Percentiles rank a stretch among this genome's conserved stretches.
These are phyloP conservation scores for sunflower (Helianthus annuus) DNA, from an alignment of 129 eudicot species.

Conservation along the genomic window DNA sequence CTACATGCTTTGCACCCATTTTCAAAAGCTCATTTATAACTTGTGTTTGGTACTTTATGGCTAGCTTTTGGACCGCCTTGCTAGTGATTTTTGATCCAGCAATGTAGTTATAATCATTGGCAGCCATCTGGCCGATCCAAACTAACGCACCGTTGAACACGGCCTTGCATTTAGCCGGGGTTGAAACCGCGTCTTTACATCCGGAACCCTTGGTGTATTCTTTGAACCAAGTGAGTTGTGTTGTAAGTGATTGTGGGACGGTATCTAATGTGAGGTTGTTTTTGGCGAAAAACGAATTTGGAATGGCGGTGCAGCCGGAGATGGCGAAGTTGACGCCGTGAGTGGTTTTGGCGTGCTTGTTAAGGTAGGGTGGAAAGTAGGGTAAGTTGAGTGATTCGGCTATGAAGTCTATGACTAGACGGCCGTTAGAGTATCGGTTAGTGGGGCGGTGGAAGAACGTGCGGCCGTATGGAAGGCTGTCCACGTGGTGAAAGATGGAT, in stretches of 20 bases:
- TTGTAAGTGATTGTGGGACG: slow-evolving; percentile 27
- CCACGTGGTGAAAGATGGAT: slow-evolving; percentile 22
- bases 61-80: slow-evolving; percentile 27
- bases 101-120: slow-evolving; percentile 42
- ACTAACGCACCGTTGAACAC: slow-evolving; percentile 33
- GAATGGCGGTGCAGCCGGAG: slow-evolving; percentile 37
- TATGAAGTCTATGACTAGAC: slow-evolving; percentile 46
- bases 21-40: slow-evolving; percentile 25
- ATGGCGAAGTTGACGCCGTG: slow-evolving; percentile 46
- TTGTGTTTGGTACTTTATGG: slow-evolving; percentile 16
- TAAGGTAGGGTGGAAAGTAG: slow-evolving; percentile 35
- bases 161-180: slow-evolving; percentile 22
- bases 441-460: slow-evolving; percentile 46
- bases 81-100: slow-evolving; percentile 6
- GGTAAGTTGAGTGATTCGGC: slow-evolving; percentile 39
- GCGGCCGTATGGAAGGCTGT: slow-evolving; percentile 37
- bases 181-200: slow-evolving; percentile 15
- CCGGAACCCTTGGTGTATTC: slow-evolving; percentile 11
- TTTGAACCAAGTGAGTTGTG: slow-evolving; percentile 40
- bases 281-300: slow-evolving; percentile 25
- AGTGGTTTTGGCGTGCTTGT: not conserved
- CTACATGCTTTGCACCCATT: slow-evolving; percentile 41
- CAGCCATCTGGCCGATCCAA: slow-evolving; percentile 43
- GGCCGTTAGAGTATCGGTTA: slow-evolving; percentile 53
- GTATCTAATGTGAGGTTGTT: slow-evolving; percentile 18